Conservation (phyloP, 2,329 filamentous ascomycete species). For the Blastomyces parvus region DNA sequence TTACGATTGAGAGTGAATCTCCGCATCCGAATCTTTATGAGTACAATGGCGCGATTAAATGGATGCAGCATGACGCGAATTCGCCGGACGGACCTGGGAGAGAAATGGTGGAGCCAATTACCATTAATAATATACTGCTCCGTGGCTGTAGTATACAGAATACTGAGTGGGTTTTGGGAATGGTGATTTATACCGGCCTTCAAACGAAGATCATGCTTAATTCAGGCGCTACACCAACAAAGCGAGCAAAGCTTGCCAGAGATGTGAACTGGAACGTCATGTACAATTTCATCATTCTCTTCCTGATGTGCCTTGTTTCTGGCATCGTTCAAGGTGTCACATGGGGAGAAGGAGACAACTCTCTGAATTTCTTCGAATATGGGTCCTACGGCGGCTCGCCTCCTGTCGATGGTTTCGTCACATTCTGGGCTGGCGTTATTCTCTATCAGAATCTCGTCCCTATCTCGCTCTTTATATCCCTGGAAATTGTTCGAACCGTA, state of each 20-base stretch:
- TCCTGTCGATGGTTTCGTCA: constrained; percentile 79
- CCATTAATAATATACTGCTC: constrained; percentile 89
- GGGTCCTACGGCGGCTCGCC: constrained; percentile 69
- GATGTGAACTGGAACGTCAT: constrained; percentile 97
- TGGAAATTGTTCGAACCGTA: constrained; percentile 87
- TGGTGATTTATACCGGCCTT: constrained; percentile 88
- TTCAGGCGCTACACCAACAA: constrained; percentile 86
- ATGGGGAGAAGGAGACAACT: constrained; percentile 67
- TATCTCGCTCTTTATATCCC: constrained; percentile 92
- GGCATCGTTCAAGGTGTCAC: constrained; percentile 76
- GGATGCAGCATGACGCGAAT: constrained; percentile 63
- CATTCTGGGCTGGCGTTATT: constrained; percentile 91
- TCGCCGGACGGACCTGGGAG: constrained; percentile 53
- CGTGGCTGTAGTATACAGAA: constrained; percentile 90
- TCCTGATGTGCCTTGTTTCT: constrained; percentile 78
- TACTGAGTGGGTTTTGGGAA: constrained; percentile 88
- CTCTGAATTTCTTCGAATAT: constrained; percentile 73
- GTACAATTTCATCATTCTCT: constrained; percentile 87
- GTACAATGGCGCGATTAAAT: constrained; percentile 82
- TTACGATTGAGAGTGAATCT: constrained; percentile 78
- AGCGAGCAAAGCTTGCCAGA: constrained; percentile 80
- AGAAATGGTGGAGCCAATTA: constrained; percentile 84
- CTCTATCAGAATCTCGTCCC: constrained; percentile 98
- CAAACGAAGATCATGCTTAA: constrained; percentile 99
- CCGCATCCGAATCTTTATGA: constrained; percentile 92